Evolutionary conservation across 2,329 filamentous ascomycete genomes (phyloP).

Genomic region (Colletotrichum orbiculare): DNA sequence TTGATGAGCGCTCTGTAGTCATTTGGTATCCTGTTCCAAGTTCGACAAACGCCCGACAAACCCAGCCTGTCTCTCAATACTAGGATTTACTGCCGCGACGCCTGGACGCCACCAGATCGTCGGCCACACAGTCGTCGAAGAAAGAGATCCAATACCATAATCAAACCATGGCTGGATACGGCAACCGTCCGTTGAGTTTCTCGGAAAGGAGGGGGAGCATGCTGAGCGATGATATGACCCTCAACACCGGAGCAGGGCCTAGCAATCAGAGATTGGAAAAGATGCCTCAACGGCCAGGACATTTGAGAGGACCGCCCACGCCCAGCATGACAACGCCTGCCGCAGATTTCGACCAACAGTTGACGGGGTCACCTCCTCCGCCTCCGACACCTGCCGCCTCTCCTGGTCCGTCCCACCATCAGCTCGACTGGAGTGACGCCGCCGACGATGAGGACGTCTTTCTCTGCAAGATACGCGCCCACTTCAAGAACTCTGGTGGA

Average conservation of each 20-base stretch:
- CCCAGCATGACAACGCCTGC: slow-evolving; percentile 75
- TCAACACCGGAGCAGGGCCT: slow-evolving; percentile 59
- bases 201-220: slow-evolving; percentile 70
- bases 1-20: slow-evolving; percentile 26
- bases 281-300: slow-evolving; percentile 59
- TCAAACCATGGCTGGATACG: slow-evolving; percentile 54
- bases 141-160: too few species aligned
- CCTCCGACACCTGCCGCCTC: slow-evolving; percentile 75
- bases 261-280: slow-evolving; percentile 64
- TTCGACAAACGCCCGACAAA: neutral
- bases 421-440: slow-evolving; percentile 80
- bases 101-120: too few species aligned
- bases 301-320: slow-evolving; percentile 68
- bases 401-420: slow-evolving; percentile 69
- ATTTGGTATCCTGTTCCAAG: slow-evolving; percentile 1
- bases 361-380: slow-evolving; percentile 71
- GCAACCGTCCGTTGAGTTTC: slow-evolving; percentile 64
- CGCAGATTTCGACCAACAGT: slow-evolving; percentile 70
- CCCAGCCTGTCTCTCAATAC: too few species aligned
- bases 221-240: slow-evolving; percentile 66
- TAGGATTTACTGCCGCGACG: too few species aligned
- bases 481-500: slow-evolving; percentile 82
- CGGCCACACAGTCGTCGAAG: too few species aligned
- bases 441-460: slow-evolving; percentile 86
- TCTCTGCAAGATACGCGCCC: slow-evolving; percentile 79